Evolutionary conservation across 345 rosid species (phyloP), one percentile per base, ranked within the genome.

Genomic region (Geranium rotundifolium): DNA sequence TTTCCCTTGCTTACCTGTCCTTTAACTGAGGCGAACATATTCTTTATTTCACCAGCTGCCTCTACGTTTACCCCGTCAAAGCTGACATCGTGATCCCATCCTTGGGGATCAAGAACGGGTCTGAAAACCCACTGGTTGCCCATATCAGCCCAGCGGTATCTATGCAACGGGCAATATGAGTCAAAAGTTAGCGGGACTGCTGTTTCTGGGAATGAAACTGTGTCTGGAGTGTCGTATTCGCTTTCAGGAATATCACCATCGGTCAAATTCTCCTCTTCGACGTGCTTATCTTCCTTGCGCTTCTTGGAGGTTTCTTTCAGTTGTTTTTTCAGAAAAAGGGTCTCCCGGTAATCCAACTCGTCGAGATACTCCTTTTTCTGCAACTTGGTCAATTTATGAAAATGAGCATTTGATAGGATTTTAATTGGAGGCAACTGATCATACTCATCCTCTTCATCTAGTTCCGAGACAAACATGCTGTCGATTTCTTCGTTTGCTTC

Each of bases 21-120:
- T 0, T 77, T 49, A 54, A 81, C 67, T 17, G 93, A 84, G 67
- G 85, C 80, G 73, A 69, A 68, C 10, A 83, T 60, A 69, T 86
- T 79, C 69, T 75, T 76, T 12, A 80, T 29, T 70, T 82, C 88
- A 49, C 73, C 54, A 70, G 87, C 82, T 52, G 90, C 77, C 77
- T 93, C 96, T 69, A 88, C 73, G 73, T 77, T 90, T 69, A 93
- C 72, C 46, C 96, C 97, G 69, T 93, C 96, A 63, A 89, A 93
- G 15, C 99, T 90, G 15, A 90, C 89, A 72, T 90, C 99, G 41
- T 80, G 87, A 80, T 93, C 99, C 99, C 97, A 90, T 17, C 99
- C 97, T 55, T 86, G 90, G 62, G 91, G 87, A 72, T 93, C 91
- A 66, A 83, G 85, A 70, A 93, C 96, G 62, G 97, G 97, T 77